Evolutionary conservation across 306 rosid species (phyloP).

Genomic region (Lathyrus aphaca): DNA sequence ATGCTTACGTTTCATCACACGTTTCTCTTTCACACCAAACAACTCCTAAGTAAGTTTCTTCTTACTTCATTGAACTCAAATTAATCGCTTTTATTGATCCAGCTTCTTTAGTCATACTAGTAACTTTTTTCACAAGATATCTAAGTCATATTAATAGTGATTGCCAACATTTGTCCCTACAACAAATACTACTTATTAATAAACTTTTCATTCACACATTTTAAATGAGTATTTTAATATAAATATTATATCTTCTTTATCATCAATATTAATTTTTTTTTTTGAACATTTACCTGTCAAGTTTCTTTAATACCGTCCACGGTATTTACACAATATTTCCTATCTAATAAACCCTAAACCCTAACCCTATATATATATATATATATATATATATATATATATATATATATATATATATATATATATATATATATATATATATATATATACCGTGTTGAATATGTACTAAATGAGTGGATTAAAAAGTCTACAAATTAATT

Average conservation of each 20-base stretch:
- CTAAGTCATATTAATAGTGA: slow-evolving; percentile 30
- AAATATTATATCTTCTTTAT: background rate
- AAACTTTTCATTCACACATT: background rate
- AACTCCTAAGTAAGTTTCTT: slow-evolving; percentile 14
- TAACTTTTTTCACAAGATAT: slow-evolving; percentile 46
- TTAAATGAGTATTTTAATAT: background rate
- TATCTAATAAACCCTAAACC: too few relatives aligned
- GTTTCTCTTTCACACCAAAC: slow-evolving; percentile 52
- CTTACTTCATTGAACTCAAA: slow-evolving; percentile 11
- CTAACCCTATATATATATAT: background rate
- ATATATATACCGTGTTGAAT: background rate
- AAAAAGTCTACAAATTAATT: background rate
- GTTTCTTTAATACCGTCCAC: too few relatives aligned
- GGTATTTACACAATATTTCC: too few relatives aligned
- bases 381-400: background rate
- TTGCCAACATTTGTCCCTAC: slow-evolving; percentile 1
- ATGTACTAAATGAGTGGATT: background rate
- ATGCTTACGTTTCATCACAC: slow-evolving; percentile 48
- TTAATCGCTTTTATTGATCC: slow-evolving; percentile 33
- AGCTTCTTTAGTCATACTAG: slow-evolving; percentile 28
- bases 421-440: background rate
- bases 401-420: background rate
- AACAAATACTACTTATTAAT: background rate
- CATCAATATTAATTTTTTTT: too few relatives aligned
- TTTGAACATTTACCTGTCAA: too few relatives aligned